Evolutionary conservation across 495 filamentous ascomycete genomes (phyloP), one percentile per base, ranked within the genome.

Genomic region (Penicillium paxilli): DNA sequence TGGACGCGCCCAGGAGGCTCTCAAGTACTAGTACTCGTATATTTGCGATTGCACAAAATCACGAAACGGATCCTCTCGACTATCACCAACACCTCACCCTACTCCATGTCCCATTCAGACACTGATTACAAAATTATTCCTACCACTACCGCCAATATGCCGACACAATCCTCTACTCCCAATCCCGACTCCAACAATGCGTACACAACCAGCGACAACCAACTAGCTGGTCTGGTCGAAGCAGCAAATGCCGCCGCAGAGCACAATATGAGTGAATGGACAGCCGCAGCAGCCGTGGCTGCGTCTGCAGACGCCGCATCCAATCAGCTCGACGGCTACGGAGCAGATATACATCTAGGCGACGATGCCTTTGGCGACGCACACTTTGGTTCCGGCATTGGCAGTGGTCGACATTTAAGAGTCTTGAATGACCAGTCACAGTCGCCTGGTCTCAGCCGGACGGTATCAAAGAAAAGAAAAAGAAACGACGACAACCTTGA

Each of bases 341-440:
- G 62, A 12, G 37, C 66, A n/a, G 72, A 75, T 2, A 69, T 73
- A 23, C 69, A 77, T 55, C 65, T 78, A 37, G 69, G 66, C 8
- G 74, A 77, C 26, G 73, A 79, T 40, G 64, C 70, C 0, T 76
- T 78, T 49, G 66, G 66, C 2, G 74, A 78, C 47, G 49, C 65
- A 20, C 62, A 66, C 14, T 78, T 77, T 30, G 65, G 58, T 1
- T 22, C 63, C 5, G 58, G 65, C 2, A 57, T 72, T 19, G 49
- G 60, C 21, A 58, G 57, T 14, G 68, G 63, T 11, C 65, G 70
- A 52, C 65, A 68, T 11, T 44, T 71, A 33, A 63, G 70, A 41
- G 66, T 53, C 11, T 59, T 59, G 10, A 66, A 92, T 66, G 84
- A 83, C 54, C 92, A 96, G 66, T 77, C 88, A 26, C 91, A 96